A percentile compares a stretch with the other conserved stretches of the same genome.
These are phyloP conservation scores for Sclerotinia trifoliorum DNA, from an alignment of 2,329 filamentous ascomycete genomes.

Conservation along the genomic window DNA sequence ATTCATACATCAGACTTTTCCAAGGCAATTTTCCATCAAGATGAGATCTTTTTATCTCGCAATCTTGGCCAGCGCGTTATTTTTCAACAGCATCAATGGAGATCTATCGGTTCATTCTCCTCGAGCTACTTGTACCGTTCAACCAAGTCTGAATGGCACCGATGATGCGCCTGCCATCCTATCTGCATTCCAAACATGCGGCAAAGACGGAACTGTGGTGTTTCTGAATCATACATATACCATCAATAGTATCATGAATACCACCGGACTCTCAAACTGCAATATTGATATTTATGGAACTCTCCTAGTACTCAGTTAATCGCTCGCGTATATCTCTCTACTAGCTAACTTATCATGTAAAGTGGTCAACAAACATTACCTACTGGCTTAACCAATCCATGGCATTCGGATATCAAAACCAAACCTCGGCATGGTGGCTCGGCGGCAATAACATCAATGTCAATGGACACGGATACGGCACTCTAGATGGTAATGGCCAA, in stretches of 20 bases:
- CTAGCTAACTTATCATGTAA: not conserved
- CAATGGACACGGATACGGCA: slow-evolving; percentile 52
- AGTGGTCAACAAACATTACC: slow-evolving; percentile 22
- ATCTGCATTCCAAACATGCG: slow-evolving; percentile 45
- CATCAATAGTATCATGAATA: slow-evolving; percentile 48
- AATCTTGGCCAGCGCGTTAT: not conserved
- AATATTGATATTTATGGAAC: slow-evolving; percentile 53
- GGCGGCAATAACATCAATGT: slow-evolving; percentile 53
- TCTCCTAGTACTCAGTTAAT: slow-evolving; percentile 39
- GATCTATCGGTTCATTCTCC: not conserved
- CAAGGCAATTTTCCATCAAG: not conserved
- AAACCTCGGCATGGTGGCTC: slow-evolving; percentile 54
- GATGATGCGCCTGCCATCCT: slow-evolving; percentile 43
- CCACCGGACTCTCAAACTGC: slow-evolving; percentile 44
- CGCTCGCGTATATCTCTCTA: slow-evolving; percentile 43
- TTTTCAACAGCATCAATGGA: not conserved
- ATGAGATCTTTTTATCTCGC: not conserved
- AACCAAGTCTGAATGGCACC: slow-evolving; percentile 7
- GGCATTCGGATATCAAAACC: slow-evolving; percentile 53
- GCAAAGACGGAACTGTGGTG: slow-evolving; percentile 43
- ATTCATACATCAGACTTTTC: not conserved
- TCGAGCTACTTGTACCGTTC: slow-evolving; percentile 9
- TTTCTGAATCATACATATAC: slow-evolving; percentile 48
- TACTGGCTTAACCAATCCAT: slow-evolving; percentile 20
- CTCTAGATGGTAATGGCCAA: slow-evolving; percentile 59